Base-by-base conservation (phyloP, 148 eudicot species). In the Limonium bicolor region DNA sequence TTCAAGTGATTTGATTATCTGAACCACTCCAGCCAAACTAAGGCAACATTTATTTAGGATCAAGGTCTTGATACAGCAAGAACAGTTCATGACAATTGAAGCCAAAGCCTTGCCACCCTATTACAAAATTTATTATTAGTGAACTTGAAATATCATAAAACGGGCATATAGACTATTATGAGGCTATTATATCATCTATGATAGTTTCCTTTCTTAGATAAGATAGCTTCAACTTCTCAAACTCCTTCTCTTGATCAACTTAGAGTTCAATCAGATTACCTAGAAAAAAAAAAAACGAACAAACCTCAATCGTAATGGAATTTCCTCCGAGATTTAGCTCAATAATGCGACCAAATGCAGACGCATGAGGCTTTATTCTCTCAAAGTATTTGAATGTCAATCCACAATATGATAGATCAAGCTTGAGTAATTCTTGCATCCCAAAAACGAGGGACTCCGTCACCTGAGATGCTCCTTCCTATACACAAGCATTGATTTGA, bases 311-410 rank as follows among this genome's bases (percentile, higher is more conserved):
- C 63, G 32, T 71, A 48, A 90, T 58, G 14, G 70, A 69, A 54
- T 90, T 90, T 61, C 85, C 95, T 31, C 66, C 56, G 47, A 84
- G 77, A 52, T 78, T 80, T 67, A 90, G 60, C 65, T 90, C 87
- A 19, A 80, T 41, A 59, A 90, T 63, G 40, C 69, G 49, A 39
- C 73, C 58, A 35, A 77, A 31, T 20, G 72, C 66, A 18, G 77
- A 48, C 27, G 61, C 23, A 51, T 75, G 48, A 29, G 48, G 40
- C 42, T 59, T 65, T 20, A 75, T 56, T 43, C 54, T 58, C 41
- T 48, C 65, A 40, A 80, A 53, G 64, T 54, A 84, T 22, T 67
- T 51, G 27, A 66, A 58, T 39, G 81, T 62, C 50, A 88, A 63
- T 55, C 76, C 75, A 56, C 95, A 88, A 42, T 52, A 72, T 27